Base-by-base conservation (phyloP, 2,329 filamentous ascomycete genomes). In the Truncatella angustata region DNA sequence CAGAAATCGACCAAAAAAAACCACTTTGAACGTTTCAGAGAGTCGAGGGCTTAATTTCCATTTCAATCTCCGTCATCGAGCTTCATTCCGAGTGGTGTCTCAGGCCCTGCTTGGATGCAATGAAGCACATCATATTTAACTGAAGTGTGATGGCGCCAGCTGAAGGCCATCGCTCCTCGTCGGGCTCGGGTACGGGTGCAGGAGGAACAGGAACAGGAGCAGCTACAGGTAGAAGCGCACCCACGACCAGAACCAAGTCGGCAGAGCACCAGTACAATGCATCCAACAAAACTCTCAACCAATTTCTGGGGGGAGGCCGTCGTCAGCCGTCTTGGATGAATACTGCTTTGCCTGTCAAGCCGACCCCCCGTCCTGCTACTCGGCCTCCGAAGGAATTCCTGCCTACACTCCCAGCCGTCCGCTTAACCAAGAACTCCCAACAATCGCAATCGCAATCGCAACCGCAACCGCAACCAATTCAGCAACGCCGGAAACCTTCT, bases 221-320 rank as follows among this genome's bases (percentile, higher is more conserved):
- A n/a, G n/a, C n/a, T n/a, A n/a, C n/a, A 21, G 36, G 39, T 28
- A 48, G 57, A 28, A 53, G 47, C 24, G 36, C 54, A n/a, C n/a
- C n/a, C n/a, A n/a, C n/a, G n/a, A n/a, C n/a, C n/a, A n/a, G n/a
- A 9, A 52, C 53, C 18, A 24, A 46, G 10, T 40, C 55, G 32
- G 44, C 56, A 30, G 57, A 58, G 16, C 49, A 52, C 16, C 61
- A 70, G 54, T 63, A 74, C 53, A 67, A 69, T 23, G 66, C 66
- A 21, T 70, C 70, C 4, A 76, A 76, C 58, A 66, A 69, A 42
- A 75, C 74, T 1, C 49, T 73, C 49, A 71, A 73, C 53, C 54
- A 65, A 23, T 72, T 73, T 56, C 59, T 74, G 20, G 68, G 71
- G 36, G 63, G n/a, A n/a, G n/a, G n/a, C n/a, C n/a, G 66, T 44